phyloP scores from a whole-genome alignment of 2,329 filamentous ascomycete species.

The Aureobasidium sp. region DNA sequence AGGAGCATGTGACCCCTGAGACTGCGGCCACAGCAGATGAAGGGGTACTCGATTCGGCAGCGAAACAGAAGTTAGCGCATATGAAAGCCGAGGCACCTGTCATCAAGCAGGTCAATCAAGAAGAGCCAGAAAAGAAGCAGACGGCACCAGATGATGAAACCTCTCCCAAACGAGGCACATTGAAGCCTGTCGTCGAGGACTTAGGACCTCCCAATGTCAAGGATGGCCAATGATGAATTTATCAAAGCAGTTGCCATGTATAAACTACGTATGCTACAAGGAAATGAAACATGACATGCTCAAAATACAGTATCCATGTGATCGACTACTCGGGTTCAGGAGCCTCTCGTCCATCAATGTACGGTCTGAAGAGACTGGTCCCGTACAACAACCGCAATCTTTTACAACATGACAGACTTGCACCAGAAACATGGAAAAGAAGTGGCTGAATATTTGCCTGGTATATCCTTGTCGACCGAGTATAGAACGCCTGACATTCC shows the following conservation, averaged over 20 bases:
- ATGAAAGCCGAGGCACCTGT: background rate
- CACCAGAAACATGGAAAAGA: background rate
- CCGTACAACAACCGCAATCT: background rate
- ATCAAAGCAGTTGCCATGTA: background rate
- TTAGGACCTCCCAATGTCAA: conserved; percentile 1
- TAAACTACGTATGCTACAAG: background rate
- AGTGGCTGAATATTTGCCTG: background rate
- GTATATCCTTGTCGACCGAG: background rate
- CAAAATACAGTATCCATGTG: background rate
- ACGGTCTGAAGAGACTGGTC: background rate
- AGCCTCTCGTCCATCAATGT: background rate
- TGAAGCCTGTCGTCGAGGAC: conserved; percentile 8
- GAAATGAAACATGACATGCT: background rate
- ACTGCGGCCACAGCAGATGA: background rate
- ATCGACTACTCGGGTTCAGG: background rate
- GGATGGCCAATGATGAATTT: background rate
- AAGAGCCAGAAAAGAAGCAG: background rate
- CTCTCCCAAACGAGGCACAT: background rate
- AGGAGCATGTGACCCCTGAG: background rate
- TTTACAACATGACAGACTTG: background rate
- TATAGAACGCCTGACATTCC: background rate
- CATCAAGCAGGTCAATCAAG: background rate
- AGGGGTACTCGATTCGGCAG: background rate
- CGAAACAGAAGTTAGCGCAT: conserved; percentile 10
- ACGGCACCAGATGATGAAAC: background rate